phyloP scores from a whole-genome alignment of 148 eudicot species.

The Mesembryanthemum crystallinum region DNA sequence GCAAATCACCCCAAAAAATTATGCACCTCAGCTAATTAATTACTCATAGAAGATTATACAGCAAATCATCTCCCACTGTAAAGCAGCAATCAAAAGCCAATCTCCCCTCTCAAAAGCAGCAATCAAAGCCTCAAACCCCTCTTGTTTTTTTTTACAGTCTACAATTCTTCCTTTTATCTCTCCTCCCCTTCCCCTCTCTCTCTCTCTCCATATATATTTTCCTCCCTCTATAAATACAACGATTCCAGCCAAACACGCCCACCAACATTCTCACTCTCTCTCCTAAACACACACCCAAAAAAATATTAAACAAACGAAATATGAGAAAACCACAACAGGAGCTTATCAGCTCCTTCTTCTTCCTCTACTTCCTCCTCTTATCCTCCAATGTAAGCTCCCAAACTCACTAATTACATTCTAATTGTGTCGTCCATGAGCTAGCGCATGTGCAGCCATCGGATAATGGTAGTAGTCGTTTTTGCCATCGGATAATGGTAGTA shows the following conservation, averaged over 20 bases:
- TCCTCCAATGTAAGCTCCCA: conserved; percentile 38
- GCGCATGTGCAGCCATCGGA: no score
- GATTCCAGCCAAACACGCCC: conserved; percentile 33
- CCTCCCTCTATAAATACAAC: conserved; percentile 36
- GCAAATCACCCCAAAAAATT: no score
- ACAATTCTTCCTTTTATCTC: neutral
- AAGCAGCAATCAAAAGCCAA: no score
- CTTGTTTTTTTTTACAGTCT: no score
- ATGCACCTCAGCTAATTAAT: no score
- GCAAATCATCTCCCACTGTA: no score
- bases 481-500: no score
- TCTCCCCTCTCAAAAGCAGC: neutral
- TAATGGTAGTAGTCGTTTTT: no score
- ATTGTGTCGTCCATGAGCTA: no score
- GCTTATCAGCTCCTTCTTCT: conserved; percentile 35
- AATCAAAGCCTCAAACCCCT: neutral
- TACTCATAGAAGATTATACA: no score
- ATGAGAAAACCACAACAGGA: conserved; percentile 22
- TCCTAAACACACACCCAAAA: neutral
- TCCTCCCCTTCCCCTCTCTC: neutral
- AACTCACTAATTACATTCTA: neutral
- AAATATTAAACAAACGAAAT: conserved; percentile 1
- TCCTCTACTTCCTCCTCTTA: conserved; percentile 30
- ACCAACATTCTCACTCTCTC: conserved; percentile 39
- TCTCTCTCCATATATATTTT: conserved; percentile 6